phyloP scores from a whole-genome alignment of 192 early-diverging fungal species.

The Diversispora eburnea region DNA sequence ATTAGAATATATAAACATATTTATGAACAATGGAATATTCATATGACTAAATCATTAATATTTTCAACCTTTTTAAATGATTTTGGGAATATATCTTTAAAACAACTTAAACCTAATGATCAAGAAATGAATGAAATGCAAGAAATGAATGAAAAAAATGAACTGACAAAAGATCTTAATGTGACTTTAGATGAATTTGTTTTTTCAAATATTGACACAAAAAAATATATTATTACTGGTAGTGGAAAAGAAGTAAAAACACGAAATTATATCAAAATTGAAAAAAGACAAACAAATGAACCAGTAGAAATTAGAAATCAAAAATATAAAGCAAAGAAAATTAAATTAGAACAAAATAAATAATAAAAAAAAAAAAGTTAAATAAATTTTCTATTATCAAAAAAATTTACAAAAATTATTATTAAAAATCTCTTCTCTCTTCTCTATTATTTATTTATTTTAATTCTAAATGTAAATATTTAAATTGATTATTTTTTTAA shows the following conservation, averaged over 20 bases:
- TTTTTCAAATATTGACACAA: not conserved
- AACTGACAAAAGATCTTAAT: not conserved
- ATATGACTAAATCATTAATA: slow-evolving; percentile 48
- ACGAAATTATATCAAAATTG: slow-evolving; percentile 17
- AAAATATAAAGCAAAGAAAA: slow-evolving; percentile 22
- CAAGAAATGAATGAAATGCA: not conserved
- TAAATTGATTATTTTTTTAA: no score
- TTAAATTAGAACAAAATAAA: slow-evolving; percentile 19
- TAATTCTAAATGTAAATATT: no score
- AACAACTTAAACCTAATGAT: not conserved
- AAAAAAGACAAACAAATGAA: not conserved
- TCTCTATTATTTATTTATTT: no score
- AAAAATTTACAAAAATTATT: not conserved
- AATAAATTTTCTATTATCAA: not conserved
- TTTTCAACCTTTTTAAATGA: slow-evolving; percentile 42
- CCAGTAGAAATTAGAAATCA: slow-evolving; percentile 6
- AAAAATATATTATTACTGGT: slow-evolving; percentile 10
- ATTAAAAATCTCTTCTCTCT: not conserved
- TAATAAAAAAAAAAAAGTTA: no score
- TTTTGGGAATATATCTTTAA: slow-evolving; percentile 33
- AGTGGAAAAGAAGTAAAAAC: slow-evolving; percentile 5
- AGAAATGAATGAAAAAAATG: no score
- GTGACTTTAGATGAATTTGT: not conserved
- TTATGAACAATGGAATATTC: slow-evolving; percentile 47
- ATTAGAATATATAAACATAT: slow-evolving; percentile 43